Base-by-base conservation (phyloP, 371 early-diverging fungal genomes). In the Mortierella sp. region DNA sequence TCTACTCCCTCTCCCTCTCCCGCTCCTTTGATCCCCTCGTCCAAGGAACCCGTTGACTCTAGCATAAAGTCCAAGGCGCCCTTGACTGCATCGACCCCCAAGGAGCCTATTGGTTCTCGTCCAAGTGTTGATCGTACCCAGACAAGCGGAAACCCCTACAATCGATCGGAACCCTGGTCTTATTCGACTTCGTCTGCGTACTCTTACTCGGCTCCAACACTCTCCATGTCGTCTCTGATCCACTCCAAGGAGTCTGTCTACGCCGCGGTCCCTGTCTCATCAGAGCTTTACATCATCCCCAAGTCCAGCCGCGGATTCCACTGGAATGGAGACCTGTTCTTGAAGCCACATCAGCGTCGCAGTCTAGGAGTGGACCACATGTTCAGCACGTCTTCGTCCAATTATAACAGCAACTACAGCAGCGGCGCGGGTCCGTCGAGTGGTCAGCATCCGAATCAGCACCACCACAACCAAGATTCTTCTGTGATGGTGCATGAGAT, bases 271-370 rank as follows among this genome's bases (percentile, higher is more conserved):
- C 79, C 78, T 7, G 64, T 72, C 26, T 83, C 83, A 10, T 78
- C 78, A 4, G 83, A 83, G 64, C 66, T 83, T 0, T 75, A 83
- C 29, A 83, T 83, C 47, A 83, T 83, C 37, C 83, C 83, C 14
- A 78, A 75, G 65, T 74, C 79, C 0, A 83, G 83, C 43, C 75
- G 83, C 2, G 83, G 78, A 13, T 83, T 83, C 45, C 70, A 78
- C 19, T 83, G 83, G 83, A 83, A 83, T 34, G 83, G 79, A 16
- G 83, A 83, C 52, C 66, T 83, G 9, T 83, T 83, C 44, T 66
- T 83, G 68, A 83, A 83, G 70, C 83, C 83, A 22, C 70, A 83
- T 26, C 83, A 83, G 52, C 76, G 83, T 22, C 83, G 83, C 22
- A 75, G 73, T 63, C 50, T 83, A 6, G 79, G 83, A 8, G 72